A percentile compares a stretch with the other conserved stretches of the same genome.
Conservation (phyloP, 2,329 filamentous ascomycete genomes). For the Colletotrichum sidae region DNA sequence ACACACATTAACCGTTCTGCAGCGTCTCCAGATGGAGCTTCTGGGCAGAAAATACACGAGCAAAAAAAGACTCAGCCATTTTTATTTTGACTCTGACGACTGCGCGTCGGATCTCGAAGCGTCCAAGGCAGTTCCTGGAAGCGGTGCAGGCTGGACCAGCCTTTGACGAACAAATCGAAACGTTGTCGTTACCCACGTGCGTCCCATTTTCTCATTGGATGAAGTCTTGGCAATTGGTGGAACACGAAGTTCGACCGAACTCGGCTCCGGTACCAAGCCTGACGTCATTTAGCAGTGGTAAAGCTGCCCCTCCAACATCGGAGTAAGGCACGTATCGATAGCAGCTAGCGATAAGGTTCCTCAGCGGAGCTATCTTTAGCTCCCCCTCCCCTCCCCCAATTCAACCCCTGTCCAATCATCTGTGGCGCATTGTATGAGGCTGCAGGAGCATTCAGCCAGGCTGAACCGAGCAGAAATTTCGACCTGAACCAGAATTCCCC, state of each 20-base stretch:
- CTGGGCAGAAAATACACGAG: background rate
- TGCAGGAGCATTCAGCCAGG: slow-evolving; percentile 15
- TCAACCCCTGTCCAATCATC: slow-evolving; percentile 13
- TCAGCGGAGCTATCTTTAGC: too few species aligned
- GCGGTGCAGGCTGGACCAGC: background rate
- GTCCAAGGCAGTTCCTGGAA: slow-evolving; percentile 7
- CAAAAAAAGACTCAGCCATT: background rate
- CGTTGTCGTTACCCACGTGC: slow-evolving; percentile 21
- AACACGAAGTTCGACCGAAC: background rate
- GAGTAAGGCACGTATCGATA: background rate
- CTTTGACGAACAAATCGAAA: slow-evolving; percentile 23
- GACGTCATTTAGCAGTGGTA: slow-evolving; percentile 24
- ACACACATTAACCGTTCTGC: too few species aligned
- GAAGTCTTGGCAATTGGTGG: slow-evolving; percentile 20
- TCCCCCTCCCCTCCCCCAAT: too few species aligned
- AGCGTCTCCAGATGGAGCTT: too few species aligned
- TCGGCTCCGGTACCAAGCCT: background rate
- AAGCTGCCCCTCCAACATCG: slow-evolving; percentile 21
- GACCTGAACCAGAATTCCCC: background rate
- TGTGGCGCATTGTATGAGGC: slow-evolving; percentile 18
- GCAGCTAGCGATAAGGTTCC: too few species aligned
- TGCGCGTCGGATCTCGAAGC: slow-evolving; percentile 13
- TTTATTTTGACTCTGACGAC: background rate
- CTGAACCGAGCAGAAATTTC: slow-evolving; percentile 27
- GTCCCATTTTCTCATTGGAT: slow-evolving; percentile 15